Conservation (phyloP, 2,329 filamentous ascomycete genomes). For the Penicillium olsonii region DNA sequence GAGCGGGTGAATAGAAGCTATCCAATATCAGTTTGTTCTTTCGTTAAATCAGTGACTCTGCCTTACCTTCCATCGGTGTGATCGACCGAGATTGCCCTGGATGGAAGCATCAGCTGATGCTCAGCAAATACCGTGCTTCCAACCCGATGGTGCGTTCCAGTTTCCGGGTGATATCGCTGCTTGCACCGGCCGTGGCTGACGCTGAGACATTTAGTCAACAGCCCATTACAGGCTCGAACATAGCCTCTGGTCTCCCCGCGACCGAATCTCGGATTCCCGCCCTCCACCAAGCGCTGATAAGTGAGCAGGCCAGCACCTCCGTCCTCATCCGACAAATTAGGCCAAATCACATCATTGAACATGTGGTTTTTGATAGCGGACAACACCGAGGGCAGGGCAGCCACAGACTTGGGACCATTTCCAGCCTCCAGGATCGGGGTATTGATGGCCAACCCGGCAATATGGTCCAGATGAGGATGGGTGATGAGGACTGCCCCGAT, state of each 20-base stretch:
- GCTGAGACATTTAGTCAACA: constrained; percentile 84
- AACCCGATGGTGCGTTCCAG: constrained; percentile 61
- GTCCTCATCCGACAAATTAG: constrained; percentile 94
- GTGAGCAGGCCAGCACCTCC: constrained; percentile 90
- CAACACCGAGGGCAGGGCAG: constrained; percentile 85
- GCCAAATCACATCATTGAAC: constrained; percentile 98
- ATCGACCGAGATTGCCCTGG: constrained; percentile 36
- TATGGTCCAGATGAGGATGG: constrained; percentile 95
- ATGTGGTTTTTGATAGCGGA: constrained; percentile 89
- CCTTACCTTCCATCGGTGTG: constrained; percentile 35
- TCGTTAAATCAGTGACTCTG: background rate
- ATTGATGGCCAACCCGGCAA: constrained; percentile 89
- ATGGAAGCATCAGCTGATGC: constrained; percentile 52
- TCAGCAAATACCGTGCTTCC: constrained; percentile 44
- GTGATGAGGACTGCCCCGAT: constrained; percentile 91
- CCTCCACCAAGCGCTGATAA: constrained; percentile 84
- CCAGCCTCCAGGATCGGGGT: constrained; percentile 81
- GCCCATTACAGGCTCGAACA: constrained; percentile 80
- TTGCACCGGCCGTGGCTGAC: constrained; percentile 91
- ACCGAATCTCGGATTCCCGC: constrained; percentile 80
- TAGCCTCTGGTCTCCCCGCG: constrained; percentile 80
- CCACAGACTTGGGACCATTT: constrained; percentile 76
- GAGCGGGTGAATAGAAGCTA: constrained; percentile 35
- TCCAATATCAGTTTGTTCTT: constrained; percentile 1
- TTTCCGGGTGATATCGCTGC: constrained; percentile 59